These are phyloP conservation scores for Phytophthora tubulina DNA, from an alignment of 352 stramenopile genomes.

Conservation along the genomic window DNA sequence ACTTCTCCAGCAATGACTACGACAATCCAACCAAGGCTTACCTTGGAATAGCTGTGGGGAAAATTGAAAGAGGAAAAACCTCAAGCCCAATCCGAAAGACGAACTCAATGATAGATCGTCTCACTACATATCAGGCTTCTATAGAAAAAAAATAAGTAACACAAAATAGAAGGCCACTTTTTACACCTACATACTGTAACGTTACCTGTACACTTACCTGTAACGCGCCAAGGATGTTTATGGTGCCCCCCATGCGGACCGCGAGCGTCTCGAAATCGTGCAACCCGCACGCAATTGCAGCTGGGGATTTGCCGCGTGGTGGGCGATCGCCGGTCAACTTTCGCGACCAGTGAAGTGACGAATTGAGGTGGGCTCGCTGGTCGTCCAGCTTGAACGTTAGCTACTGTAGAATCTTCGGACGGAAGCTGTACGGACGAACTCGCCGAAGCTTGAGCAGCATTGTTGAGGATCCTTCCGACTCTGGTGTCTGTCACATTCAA, in stretches of 20 bases:
- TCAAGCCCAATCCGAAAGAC: too few relatives aligned
- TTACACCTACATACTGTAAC: too few relatives aligned
- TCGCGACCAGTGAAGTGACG: not conserved
- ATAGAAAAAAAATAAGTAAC: too few relatives aligned
- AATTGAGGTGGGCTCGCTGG: not conserved
- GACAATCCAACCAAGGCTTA: too few relatives aligned
- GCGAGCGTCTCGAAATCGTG: not conserved
- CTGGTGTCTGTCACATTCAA: conserved; percentile 24
- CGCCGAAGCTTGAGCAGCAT: not conserved
- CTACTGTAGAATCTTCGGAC: not conserved
- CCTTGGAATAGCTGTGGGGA: too few relatives aligned
- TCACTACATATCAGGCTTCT: too few relatives aligned
- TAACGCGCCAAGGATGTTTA: not conserved
- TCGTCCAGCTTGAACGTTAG: not conserved
- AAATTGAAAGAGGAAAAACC: too few relatives aligned
- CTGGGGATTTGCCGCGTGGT: not conserved
- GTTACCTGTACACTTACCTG: too few relatives aligned
- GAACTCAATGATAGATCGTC: too few relatives aligned
- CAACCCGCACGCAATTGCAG: not conserved
- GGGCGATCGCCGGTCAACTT: not conserved
- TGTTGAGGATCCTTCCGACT: conserved; percentile 10
- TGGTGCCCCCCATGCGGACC: not conserved
- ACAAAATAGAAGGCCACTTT: too few relatives aligned
- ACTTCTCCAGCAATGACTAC: too few relatives aligned
- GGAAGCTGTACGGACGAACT: not conserved